Conservation (phyloP, 192 early-diverging fungal species). For the Chytriomyces sp. region DNA sequence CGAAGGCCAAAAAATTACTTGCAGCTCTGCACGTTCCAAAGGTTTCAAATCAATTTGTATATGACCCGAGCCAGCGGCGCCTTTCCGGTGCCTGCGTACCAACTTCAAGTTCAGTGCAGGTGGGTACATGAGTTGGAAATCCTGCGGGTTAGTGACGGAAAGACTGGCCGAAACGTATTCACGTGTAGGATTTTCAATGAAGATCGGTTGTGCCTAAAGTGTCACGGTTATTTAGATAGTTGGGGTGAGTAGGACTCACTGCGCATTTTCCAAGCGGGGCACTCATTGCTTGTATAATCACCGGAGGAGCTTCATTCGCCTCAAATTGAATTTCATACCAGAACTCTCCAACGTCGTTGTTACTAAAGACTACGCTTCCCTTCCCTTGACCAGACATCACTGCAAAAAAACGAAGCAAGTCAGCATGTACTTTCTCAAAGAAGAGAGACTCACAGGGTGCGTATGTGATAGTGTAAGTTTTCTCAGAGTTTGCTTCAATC, state of each 20-base stretch:
- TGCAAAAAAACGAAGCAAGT: background rate
- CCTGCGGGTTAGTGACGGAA: conserved; percentile 37
- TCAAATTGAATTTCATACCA: conserved; percentile 51
- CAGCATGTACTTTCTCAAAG: background rate
- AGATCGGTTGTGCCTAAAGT: conserved; percentile 32
- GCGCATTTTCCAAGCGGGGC: conserved; percentile 51
- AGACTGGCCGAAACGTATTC: conserved; percentile 22
- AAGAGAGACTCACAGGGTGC: conserved; percentile 41
- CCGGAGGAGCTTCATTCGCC: conserved; percentile 43
- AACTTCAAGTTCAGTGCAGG: background rate
- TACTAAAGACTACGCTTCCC: conserved; percentile 45
- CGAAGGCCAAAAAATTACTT: conserved; percentile 56
- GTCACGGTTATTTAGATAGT: background rate
- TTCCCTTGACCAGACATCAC: conserved; percentile 30
- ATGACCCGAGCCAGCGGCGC: background rate
- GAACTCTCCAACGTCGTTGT: conserved; percentile 52
- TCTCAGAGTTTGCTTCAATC: conserved; percentile 34
- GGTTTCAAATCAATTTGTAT: conserved; percentile 24
- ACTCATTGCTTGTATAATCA: conserved; percentile 37
- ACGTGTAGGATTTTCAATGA: conserved; percentile 29
- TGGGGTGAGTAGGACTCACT: conserved; percentile 28
- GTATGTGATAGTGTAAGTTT: conserved; percentile 40
- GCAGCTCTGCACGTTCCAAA: conserved; percentile 37
- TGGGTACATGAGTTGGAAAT: conserved; percentile 45
- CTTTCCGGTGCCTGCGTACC: background rate